These are phyloP conservation scores for Purpureocillium takamizusanense DNA, from an alignment of 2,329 filamentous ascomycete genomes.

Conservation along the genomic window DNA sequence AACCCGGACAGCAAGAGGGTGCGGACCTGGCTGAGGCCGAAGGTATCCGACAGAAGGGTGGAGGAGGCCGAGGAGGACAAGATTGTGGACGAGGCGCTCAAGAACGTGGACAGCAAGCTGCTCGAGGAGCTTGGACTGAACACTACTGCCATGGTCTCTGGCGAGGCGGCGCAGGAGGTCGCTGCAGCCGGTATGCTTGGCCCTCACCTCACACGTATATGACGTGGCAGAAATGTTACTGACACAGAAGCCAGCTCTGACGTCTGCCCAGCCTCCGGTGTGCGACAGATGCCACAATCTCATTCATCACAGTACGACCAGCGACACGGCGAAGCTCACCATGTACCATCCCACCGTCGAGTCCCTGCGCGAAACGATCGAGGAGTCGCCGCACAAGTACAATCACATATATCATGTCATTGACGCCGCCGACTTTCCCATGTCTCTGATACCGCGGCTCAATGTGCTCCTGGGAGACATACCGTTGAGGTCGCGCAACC, in stretches of 20 bases:
- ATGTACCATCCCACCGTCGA: conserved; percentile 77
- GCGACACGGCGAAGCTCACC: conserved; percentile 33
- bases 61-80: conserved; percentile 28
- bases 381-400: conserved; percentile 78
- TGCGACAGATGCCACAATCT: conserved; percentile 86
- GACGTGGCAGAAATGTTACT: neutral
- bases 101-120: conserved; percentile 28
- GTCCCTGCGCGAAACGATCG: conserved; percentile 73
- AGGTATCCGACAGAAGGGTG: conserved; percentile 7
- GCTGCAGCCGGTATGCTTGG: conserved; percentile 3
- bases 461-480: conserved; percentile 61
- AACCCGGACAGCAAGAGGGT: conserved; percentile 42
- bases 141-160: conserved; percentile 25
- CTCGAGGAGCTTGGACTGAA: conserved; percentile 38
- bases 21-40: conserved; percentile 30
- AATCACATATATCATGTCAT: conserved; percentile 95
- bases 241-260: conserved; percentile 6
- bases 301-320: conserved; percentile 62
- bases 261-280: conserved; percentile 41
- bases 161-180: conserved; percentile 13
- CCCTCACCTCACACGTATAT: neutral
- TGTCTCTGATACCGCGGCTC: conserved; percentile 78
- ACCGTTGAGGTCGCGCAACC: conserved; percentile 69
- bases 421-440: conserved; percentile 92
- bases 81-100: conserved; percentile 37